Percentiles rank a stretch among this genome's conserved stretches.
Evolutionary conservation across 2,329 filamentous ascomycete species (phyloP).

Genomic region (Botrytis deweyae): DNA sequence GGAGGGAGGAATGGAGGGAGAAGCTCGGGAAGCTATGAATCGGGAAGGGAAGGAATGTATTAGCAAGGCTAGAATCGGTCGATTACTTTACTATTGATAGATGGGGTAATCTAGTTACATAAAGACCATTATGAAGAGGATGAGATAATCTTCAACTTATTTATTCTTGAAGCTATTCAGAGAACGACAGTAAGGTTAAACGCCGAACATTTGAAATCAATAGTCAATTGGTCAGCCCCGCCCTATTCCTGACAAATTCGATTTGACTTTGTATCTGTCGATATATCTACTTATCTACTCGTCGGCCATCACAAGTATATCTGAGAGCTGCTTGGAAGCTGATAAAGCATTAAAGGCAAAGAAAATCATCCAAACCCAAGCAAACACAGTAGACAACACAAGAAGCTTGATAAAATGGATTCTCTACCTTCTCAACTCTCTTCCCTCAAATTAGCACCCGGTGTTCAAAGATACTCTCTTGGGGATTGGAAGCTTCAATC

Average conservation of each 20-base stretch:
- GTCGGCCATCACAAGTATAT: background rate
- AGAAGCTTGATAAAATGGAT: background rate
- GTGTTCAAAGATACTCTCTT: conserved; percentile 51
- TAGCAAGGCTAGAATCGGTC: background rate
- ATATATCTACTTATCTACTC: background rate
- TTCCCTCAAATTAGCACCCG: conserved; percentile 19
- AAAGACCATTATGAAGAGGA: background rate
- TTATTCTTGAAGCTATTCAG: conserved; percentile 5
- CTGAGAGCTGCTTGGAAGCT: background rate
- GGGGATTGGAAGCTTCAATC: conserved; percentile 67
- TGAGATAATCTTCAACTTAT: background rate
- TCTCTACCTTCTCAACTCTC: background rate
- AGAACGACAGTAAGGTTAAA: background rate
- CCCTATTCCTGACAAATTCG: background rate
- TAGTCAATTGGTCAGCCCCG: background rate
- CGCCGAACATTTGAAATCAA: background rate
- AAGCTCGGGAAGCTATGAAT: background rate
- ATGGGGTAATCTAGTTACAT: background rate
- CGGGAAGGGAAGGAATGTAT: background rate
- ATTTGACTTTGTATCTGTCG: background rate
- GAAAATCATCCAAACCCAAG: background rate
- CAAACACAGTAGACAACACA: background rate
- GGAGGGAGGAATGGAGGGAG: background rate
- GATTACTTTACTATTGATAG: background rate
- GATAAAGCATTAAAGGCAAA: background rate